Evolutionary conservation across 306 rosid genomes (phyloP).

Genomic region (Sesbania bispinosa): DNA sequence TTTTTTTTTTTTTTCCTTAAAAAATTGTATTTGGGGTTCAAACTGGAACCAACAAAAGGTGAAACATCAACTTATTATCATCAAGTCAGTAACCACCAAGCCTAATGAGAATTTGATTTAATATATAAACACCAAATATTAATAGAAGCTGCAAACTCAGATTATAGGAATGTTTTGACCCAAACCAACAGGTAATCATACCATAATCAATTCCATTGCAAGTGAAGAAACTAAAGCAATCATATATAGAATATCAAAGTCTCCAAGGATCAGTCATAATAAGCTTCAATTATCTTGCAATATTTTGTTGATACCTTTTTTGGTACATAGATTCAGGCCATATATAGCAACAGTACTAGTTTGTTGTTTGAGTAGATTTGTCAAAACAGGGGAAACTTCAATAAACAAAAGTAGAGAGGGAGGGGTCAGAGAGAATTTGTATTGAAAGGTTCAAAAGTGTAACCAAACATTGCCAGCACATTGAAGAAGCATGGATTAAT

Average conservation of each 20-base stretch:
- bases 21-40: too few relatives aligned
- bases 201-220: constrained; percentile 19
- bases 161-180: too few relatives aligned
- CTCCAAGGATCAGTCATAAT: constrained; percentile 9
- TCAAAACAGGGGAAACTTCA: constrained; percentile 37
- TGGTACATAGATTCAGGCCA: constrained; percentile 32
- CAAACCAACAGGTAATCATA: constrained; percentile 15
- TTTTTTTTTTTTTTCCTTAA: too few relatives aligned
- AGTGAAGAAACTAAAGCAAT: constrained; percentile 30
- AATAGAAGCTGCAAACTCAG: too few relatives aligned
- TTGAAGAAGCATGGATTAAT: constrained; percentile 28
- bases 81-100: too few relatives aligned
- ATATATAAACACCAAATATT: constrained; percentile 32
- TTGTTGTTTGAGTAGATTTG: constrained; percentile 26
- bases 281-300: constrained; percentile 20
- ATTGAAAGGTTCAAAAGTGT: constrained; percentile 34
- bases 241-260: not conserved
- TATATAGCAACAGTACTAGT: constrained; percentile 20
- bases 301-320: constrained; percentile 33
- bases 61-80: too few relatives aligned
- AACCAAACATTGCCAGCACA: constrained; percentile 35
- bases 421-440: constrained; percentile 36
- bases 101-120: constrained; percentile 36
- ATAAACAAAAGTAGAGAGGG: constrained; percentile 32
- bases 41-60: too few relatives aligned